Evolutionary conservation across 164 flowering plant genomes (phyloP).

Genomic region (Saururus chinensis): DNA sequence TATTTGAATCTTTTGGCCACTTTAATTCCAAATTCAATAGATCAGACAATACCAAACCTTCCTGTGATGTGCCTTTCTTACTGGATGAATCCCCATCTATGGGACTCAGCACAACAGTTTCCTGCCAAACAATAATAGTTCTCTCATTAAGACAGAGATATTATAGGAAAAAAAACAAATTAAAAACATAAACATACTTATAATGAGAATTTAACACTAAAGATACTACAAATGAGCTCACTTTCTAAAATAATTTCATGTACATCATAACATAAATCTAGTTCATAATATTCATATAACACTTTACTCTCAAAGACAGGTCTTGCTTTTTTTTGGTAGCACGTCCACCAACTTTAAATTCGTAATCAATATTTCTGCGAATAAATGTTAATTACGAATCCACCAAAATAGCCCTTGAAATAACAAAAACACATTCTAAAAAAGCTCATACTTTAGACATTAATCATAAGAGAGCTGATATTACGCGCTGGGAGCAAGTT

Average conservation of each 20-base stretch:
- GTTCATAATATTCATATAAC: no score
- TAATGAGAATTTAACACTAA: neutral
- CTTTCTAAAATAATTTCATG: neutral
- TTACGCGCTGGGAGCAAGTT: no score
- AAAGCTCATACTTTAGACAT: no score
- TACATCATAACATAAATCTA: neutral
- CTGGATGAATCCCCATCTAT: conserved; percentile 20
- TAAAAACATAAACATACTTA: neutral
- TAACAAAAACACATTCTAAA: no score
- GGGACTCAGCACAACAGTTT: conserved; percentile 22
- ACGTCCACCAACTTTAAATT: no score
- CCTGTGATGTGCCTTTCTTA: conserved; percentile 22
- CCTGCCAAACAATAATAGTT: conserved; percentile 33
- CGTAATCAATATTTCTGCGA: no score
- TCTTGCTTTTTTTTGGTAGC: no score
- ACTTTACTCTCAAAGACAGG: no score
- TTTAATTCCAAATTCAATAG: conserved; percentile 38
- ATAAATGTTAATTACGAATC: no score
- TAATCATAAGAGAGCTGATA: no score
- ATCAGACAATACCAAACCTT: conserved; percentile 33
- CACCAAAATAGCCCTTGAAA: no score
- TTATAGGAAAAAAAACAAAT: no score
- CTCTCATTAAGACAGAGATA: neutral
- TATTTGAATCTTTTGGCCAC: conserved; percentile 32
- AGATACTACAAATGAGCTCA: neutral